Evolutionary conservation across 805 yeast species (phyloP).

Genomic region (Nadsonia fulvescens): DNA sequence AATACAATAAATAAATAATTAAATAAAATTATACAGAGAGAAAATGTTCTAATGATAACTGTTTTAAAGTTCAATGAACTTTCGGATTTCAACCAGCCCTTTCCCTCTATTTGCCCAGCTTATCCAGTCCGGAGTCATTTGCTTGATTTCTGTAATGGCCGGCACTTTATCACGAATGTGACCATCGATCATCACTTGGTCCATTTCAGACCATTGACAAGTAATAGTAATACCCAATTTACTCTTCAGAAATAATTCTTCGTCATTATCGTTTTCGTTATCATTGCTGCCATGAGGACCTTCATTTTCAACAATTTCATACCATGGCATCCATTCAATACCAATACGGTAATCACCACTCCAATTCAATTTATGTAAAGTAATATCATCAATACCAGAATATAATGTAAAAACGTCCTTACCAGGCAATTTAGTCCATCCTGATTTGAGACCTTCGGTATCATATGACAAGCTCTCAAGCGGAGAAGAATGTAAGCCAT

Average conservation of each 20-base stretch:
- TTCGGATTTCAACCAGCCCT: conserved; percentile 49
- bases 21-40: too few relatives aligned
- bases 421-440: conserved; percentile 5
- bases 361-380: conserved; percentile 51
- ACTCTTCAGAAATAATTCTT: conserved; percentile 1
- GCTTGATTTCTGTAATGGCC: conserved; percentile 51
- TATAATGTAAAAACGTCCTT: conserved; percentile 33
- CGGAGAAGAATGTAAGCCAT: not conserved
- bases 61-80: conserved; percentile 26
- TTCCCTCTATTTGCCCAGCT: conserved; percentile 42
- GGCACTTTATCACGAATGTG: conserved; percentile 31
- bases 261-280: conserved; percentile 15
- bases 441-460: conserved; percentile 1
- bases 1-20: too few relatives aligned
- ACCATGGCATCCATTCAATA: conserved; percentile 59
- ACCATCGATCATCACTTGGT: conserved; percentile 21
- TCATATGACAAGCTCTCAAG: conserved; percentile 1
- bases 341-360: conserved; percentile 39
- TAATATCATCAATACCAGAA: conserved; percentile 46
- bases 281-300: conserved; percentile 16
- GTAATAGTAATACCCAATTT: conserved; percentile 27
- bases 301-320: conserved; percentile 24
- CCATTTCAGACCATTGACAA: conserved; percentile 68
- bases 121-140: conserved; percentile 46
- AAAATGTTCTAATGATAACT: conserved; percentile 4